These are phyloP conservation scores for Tetramitus jugosus DNA, from an alignment of 208 protist species.

Conservation along the genomic window DNA sequence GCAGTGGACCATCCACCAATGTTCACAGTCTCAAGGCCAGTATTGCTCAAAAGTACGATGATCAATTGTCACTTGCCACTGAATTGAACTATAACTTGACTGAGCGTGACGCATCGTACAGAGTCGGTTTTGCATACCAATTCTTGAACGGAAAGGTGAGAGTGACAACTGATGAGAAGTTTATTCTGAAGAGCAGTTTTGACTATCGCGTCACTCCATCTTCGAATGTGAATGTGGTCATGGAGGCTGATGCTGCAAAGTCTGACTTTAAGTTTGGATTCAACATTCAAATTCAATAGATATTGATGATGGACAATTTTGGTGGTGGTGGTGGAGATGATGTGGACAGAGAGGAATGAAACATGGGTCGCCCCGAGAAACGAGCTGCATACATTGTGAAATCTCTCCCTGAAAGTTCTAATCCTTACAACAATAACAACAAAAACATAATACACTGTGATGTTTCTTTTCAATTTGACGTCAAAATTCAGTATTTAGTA, in stretches of 20 bases:
- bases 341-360: no score
- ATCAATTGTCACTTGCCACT: not conserved
- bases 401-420: no score
- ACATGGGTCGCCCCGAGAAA: no score
- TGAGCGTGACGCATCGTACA: not conserved
- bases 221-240: not conserved
- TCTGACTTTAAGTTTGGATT: slow-evolving; percentile 9
- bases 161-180: not conserved
- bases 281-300: not conserved
- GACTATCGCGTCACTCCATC: not conserved
- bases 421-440: no score
- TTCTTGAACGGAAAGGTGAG: not conserved
- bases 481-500: not conserved
- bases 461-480: not conserved
- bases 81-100: slow-evolving; percentile 1
- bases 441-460: no score
- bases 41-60: not conserved
- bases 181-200: not conserved
- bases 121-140: not conserved
- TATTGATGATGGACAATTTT: no score
- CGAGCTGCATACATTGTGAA: no score
- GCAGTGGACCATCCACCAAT: not conserved
- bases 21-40: not conserved
- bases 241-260: slow-evolving; percentile 1
- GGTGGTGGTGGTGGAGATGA: no score